Percentiles rank a stretch among this genome's conserved stretches.
Evolutionary conservation across 2,329 filamentous ascomycete species (phyloP).

Genomic region (Rugonectria rugulosa): DNA sequence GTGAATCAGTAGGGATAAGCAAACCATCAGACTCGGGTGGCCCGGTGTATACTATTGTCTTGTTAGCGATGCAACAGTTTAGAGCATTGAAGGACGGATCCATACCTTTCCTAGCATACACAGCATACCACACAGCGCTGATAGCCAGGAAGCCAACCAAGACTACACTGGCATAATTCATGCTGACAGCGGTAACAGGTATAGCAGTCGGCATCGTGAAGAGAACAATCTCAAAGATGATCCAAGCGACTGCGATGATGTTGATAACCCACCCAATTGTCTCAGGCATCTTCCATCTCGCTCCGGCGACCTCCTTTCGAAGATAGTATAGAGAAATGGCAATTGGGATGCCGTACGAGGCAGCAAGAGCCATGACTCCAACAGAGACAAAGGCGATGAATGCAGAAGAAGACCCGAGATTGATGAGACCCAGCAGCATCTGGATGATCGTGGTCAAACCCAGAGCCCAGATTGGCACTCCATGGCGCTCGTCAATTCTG

Average conservation of each 20-base stretch:
- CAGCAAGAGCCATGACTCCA: constrained; percentile 78
- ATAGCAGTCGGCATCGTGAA: constrained; percentile 78
- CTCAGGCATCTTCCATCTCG: constrained; percentile 70
- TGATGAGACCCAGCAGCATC: constrained; percentile 77
- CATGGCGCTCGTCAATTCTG: constrained; percentile 68
- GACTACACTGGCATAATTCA: constrained; percentile 75
- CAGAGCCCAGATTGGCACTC: constrained; percentile 75
- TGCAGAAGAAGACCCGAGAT: constrained; percentile 77
- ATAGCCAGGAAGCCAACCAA: constrained; percentile 68
- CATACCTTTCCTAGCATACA: constrained; percentile 46
- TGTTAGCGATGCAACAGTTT: not conserved
- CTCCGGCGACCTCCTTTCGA: constrained; percentile 67
- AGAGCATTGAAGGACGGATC: too few species aligned
- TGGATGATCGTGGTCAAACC: constrained; percentile 72
- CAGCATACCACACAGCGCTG: constrained; percentile 68
- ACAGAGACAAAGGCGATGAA: constrained; percentile 83
- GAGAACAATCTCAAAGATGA: constrained; percentile 72
- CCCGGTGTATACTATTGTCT: constrained; percentile 29
- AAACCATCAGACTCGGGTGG: constrained; percentile 34
- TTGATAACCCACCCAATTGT: constrained; percentile 74
- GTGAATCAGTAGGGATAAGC: constrained; percentile 5
- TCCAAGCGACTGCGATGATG: constrained; percentile 71
- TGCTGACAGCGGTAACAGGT: constrained; percentile 61
- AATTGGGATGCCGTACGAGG: constrained; percentile 79
- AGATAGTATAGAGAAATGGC: constrained; percentile 72